Evolutionary conservation across 345 rosid species (phyloP).

Genomic region (Populus pruinosa): DNA sequence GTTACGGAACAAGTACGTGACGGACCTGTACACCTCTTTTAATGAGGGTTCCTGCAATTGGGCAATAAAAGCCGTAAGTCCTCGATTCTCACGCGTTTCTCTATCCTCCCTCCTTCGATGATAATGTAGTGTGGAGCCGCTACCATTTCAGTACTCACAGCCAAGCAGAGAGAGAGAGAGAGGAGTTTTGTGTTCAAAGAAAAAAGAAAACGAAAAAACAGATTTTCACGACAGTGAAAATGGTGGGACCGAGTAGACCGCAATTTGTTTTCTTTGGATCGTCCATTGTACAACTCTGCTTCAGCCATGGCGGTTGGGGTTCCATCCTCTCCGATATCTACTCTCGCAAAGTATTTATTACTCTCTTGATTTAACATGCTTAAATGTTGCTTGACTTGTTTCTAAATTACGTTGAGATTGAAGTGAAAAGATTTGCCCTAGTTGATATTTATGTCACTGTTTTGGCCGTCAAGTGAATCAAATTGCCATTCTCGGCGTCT

Average conservation of each 20-base stretch:
- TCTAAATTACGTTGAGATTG: background rate
- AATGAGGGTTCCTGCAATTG: background rate
- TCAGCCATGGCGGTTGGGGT: slow-evolving; percentile 92
- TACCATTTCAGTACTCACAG: background rate
- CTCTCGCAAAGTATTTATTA: slow-evolving; percentile 68
- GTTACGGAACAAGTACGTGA: background rate
- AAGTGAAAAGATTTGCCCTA: background rate
- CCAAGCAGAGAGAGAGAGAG: background rate
- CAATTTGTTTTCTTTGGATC: slow-evolving; percentile 96
- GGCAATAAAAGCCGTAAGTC: background rate
- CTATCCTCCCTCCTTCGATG: background rate
- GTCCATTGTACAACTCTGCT: slow-evolving; percentile 92
- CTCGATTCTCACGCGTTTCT: background rate
- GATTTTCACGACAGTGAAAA: slow-evolving; percentile 18
- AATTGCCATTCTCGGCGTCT: background rate
- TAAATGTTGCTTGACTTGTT: background rate
- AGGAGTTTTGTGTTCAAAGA: background rate
- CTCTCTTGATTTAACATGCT: background rate
- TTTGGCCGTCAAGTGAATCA: background rate
- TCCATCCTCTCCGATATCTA: slow-evolving; percentile 82
- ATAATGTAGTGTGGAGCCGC: background rate
- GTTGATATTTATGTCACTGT: background rate
- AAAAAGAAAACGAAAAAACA: background rate
- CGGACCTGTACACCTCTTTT: too few relatives aligned
- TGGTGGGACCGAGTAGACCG: slow-evolving; percentile 86